Evolutionary conservation across 768 basidiomycete genomes (phyloP), one percentile per base, ranked within the genome.

Genomic region (Leucosporidium scottii): DNA sequence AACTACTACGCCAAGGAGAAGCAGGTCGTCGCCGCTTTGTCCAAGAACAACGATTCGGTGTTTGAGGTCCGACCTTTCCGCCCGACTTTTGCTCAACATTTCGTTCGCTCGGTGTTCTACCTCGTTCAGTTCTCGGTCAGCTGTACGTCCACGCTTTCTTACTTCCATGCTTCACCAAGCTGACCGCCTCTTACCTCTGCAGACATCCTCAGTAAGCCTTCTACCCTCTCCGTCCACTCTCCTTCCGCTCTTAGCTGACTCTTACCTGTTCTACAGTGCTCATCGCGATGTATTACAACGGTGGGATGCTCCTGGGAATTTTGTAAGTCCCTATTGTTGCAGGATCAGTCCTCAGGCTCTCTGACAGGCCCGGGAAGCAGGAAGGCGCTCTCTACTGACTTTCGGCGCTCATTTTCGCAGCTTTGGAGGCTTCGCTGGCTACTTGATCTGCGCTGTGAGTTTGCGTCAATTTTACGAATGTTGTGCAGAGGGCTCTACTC

Each of bases 231-330:
- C 31, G 21, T 36, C 31, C 2, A 31, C 59, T n/a, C 34, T 64
- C 6, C 50, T 64, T 30, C 23, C 23, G 23, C 75, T 72, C 59
- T 4, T 1, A 1, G 23, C 28, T 59, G 23, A 3, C 21, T 2
- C 28, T 39, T 1, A 39, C 8, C 21, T 12, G 76, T 1, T 77
- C 28, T 76, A 72, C 44, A 78, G 78, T 44, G 39, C 39, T 44
- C 8, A 44, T 44, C 39, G 39, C 39, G 3, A 44, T 44, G 78
- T 78, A 75, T 69, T 78, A 72, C 73, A 78, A 78, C 67, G 77
- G 76, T 1, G 76, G 68, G 44, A 68, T 79, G 64, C 72, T 79
- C 28, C 65, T 79, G 44, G 75, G 72, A 12, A 78, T 79, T 64
- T 77, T 77, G 39, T 44, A 17, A 44, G 39, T 44, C 15, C 39